Conservation (phyloP, 495 filamentous ascomycete genomes). For the Oleoguttula mirabilis region DNA sequence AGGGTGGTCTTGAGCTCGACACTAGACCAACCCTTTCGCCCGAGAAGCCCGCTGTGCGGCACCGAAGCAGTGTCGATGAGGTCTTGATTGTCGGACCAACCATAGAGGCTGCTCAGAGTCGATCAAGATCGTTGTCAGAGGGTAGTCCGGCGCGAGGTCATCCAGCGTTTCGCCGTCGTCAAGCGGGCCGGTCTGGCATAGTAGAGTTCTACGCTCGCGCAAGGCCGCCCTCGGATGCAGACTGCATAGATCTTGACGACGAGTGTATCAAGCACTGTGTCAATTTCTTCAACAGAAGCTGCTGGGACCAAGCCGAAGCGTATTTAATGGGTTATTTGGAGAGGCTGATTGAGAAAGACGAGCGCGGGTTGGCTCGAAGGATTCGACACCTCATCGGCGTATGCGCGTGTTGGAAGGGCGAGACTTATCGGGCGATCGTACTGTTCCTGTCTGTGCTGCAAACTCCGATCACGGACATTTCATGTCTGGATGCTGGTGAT, state of each 20-base stretch:
- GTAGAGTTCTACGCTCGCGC: neutral
- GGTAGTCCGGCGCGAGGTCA: neutral
- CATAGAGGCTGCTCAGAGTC: neutral
- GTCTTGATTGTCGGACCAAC: neutral
- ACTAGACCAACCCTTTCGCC: too few species aligned
- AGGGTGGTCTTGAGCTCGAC: neutral
- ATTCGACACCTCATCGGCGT: constrained; percentile 3
- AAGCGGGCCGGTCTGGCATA: neutral
- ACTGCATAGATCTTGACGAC: neutral
- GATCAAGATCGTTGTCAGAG: neutral
- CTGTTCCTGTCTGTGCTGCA: neutral
- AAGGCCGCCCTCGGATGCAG: neutral
- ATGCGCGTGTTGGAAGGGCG: constrained; percentile 1
- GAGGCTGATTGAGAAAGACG: neutral
- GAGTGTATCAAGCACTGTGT: neutral
- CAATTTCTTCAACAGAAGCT: neutral
- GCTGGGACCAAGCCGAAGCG: neutral
- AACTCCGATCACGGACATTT: neutral
- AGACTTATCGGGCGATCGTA: neutral
- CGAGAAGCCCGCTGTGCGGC: too few species aligned
- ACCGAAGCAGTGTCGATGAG: neutral
- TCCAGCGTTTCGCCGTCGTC: neutral
- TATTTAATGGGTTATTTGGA: neutral
- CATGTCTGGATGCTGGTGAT: neutral
- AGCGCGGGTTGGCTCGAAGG: neutral